Evolutionary conservation across 306 rosid species (phyloP), one percentile per base, ranked within the genome.

Genomic region (Quercus dentata): DNA sequence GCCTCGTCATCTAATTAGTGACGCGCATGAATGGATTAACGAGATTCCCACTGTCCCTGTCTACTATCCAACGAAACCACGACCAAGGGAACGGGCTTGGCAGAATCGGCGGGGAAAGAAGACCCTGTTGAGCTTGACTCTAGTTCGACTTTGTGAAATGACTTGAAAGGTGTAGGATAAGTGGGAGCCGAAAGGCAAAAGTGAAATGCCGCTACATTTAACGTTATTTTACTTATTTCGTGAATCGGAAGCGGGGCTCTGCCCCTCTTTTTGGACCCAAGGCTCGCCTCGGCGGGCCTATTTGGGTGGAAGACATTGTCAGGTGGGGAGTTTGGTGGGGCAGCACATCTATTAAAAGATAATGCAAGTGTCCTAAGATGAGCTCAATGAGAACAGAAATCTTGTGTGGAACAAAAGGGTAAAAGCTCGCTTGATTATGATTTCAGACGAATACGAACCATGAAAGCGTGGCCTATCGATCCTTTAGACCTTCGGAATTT

Each of bases 1-100:
- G 92, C 89, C 92, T 87, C 86, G 82, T 85, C 90, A 86, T 88
- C 90, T 82, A 88, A 88, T 90, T 90, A 90, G 94, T 88, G 89
- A 88, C 85, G 87, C 89, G 91, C 90, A 88, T 88, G 91, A 90
- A 88, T 90, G 86, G 90, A 84, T 88, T 90, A 88, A 90, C 21
- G 21, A 21, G 21, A 21, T 21, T 21, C 21, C 21, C 21, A 21
- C 21, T 21, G 21, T 21, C 21, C 21, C 21, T 21, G 21, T 21
- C 21, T 21, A 21, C 21, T 21, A 21, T 21, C 21, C 0, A 21
- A 0, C 21, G 21, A 21, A 21, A 21, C 21, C 21, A 21, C 21
- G 0, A 0, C 21, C 0, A 21, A 21, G 21, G 21, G 21, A 21
- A 21, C 21, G 21, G 0, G 21, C 21, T 21, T 21, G 21, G 21